Evolutionary conservation across 2,329 filamentous ascomycete species (phyloP).

Genomic region (Lachnellula subtilissima): DNA sequence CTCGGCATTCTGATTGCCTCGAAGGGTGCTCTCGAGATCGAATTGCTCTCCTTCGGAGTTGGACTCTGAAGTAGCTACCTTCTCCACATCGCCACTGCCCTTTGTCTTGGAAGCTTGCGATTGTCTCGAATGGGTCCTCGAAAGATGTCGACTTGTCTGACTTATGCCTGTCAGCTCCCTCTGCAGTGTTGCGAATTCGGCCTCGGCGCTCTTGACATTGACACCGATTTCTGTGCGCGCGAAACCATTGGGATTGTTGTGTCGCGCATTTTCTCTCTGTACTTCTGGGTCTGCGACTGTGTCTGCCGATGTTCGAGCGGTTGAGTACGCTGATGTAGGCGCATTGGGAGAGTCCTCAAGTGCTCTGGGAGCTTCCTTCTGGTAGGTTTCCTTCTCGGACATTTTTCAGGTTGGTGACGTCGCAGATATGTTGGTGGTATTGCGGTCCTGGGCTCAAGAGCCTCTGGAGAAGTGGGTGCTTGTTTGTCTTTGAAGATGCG

Average conservation of each 20-base stretch:
- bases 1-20: constrained; percentile 67
- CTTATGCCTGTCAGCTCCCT: constrained; percentile 55
- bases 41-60: constrained; percentile 54
- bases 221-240: constrained; percentile 43
- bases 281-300: constrained; percentile 40
- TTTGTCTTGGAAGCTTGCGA: constrained; percentile 23
- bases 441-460: background rate
- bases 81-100: constrained; percentile 51
- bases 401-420: background rate
- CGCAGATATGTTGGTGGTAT: background rate
- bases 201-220: constrained; percentile 58
- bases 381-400: background rate
- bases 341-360: constrained; percentile 10
- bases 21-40: constrained; percentile 69
- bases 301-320: constrained; percentile 14
- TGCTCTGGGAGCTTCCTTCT: constrained; percentile 8
- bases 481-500: background rate
- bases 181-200: constrained; percentile 65
- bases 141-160: constrained; percentile 47
- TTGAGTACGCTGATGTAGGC: constrained; percentile 2
- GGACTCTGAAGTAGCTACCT: constrained; percentile 40
- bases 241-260: constrained; percentile 44
- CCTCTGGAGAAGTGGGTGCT: background rate
- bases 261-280: constrained; percentile 26
- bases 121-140: constrained; percentile 40